Evolutionary conservation across 148 eudicot genomes (phyloP).

Genomic region (Fagopyrum tataricum): DNA sequence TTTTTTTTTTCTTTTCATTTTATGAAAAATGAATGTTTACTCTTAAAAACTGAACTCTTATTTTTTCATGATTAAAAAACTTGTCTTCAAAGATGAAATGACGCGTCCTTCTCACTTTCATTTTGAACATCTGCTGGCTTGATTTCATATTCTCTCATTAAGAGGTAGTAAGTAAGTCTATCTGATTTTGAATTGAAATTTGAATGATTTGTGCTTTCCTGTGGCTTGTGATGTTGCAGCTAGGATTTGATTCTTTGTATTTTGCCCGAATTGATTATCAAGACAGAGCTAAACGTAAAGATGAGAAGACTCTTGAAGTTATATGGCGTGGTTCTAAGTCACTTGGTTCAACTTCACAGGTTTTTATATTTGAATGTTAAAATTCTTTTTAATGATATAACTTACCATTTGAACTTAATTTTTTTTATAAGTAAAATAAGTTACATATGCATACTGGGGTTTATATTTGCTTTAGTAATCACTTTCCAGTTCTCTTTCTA

Average conservation of each 20-base stretch:
- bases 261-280: slow-evolving; percentile 81
- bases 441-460: too few species aligned
- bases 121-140: background rate
- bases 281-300: slow-evolving; percentile 66
- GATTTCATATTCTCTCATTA: background rate
- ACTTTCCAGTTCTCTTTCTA: background rate
- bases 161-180: background rate
- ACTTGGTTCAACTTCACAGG: slow-evolving; percentile 73
- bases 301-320: slow-evolving; percentile 60
- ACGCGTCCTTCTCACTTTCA: background rate
- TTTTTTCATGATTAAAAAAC: too few species aligned
- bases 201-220: background rate
- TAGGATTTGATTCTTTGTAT: slow-evolving; percentile 69
- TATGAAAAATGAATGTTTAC: too few species aligned
- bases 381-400: background rate
- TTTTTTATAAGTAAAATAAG: too few species aligned
- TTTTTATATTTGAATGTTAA: background rate
- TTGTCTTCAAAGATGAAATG: too few species aligned
- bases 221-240: slow-evolving; percentile 28
- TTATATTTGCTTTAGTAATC: too few species aligned
- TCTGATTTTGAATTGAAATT: slow-evolving; percentile 5
- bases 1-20: too few species aligned
- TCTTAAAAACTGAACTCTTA: too few species aligned
- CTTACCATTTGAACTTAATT: background rate
- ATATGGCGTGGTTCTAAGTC: slow-evolving; percentile 72